phyloP scores from a whole-genome alignment of 345 rosid genomes.

The Rubroshorea leprosula region DNA sequence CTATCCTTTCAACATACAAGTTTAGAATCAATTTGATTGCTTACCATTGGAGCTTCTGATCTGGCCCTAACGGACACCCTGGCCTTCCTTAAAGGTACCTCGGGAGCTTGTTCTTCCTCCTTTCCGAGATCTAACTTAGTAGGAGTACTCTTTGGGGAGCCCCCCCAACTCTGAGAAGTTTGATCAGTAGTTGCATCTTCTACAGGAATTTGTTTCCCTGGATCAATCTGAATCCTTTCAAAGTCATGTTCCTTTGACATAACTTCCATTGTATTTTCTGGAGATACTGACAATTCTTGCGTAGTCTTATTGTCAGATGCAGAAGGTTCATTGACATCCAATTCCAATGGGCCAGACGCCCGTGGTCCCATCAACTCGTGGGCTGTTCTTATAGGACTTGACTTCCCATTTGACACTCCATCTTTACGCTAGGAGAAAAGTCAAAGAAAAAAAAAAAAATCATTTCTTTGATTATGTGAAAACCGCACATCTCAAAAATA shows the following conservation, averaged over 20 bases:
- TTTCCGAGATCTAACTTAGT: constrained; percentile 36
- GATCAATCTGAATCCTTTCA: constrained; percentile 15
- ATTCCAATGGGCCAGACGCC: constrained; percentile 26
- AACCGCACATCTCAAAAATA: neutral
- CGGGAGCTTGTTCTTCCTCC: constrained; percentile 35
- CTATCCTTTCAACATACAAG: neutral
- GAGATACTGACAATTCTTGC: constrained; percentile 26
- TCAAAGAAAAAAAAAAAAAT: neutral
- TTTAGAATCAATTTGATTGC: neutral
- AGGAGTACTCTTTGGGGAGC: constrained; percentile 34
- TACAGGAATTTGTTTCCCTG: constrained; percentile 22
- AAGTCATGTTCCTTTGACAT: constrained; percentile 28
- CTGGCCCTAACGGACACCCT: constrained; percentile 60
- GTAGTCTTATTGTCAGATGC: constrained; percentile 25
- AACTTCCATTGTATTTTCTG: constrained; percentile 25
- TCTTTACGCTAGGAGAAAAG: constrained; percentile 21
- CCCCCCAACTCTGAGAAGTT: constrained; percentile 37
- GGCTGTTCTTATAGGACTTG: constrained; percentile 26
- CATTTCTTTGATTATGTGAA: neutral
- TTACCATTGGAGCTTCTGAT: constrained; percentile 47
- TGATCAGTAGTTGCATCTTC: constrained; percentile 33
- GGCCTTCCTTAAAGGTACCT: constrained; percentile 48
- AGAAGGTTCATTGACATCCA: constrained; percentile 25
- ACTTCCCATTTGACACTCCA: constrained; percentile 18
- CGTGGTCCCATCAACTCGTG: constrained; percentile 36